Percentiles rank a stretch among this genome's conserved stretches.
These are phyloP conservation scores for Mrakia hoshinonis DNA, from an alignment of 768 basidiomycete genomes.

Conservation along the genomic window DNA sequence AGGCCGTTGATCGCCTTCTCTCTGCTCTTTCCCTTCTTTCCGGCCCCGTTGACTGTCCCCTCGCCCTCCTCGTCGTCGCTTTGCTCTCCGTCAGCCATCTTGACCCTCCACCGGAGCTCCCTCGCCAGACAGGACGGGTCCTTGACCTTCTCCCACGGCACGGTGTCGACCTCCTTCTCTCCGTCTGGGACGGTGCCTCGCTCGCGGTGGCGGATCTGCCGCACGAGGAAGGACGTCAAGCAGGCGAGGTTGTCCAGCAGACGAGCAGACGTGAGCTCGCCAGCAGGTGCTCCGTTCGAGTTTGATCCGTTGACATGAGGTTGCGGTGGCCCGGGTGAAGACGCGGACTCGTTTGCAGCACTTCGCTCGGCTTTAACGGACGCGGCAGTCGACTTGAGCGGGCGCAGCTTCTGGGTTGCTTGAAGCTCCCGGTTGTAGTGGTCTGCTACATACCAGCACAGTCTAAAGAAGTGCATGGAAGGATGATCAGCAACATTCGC, in stretches of 20 bases:
- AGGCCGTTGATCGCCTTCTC: neutral
- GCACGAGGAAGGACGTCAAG: conserved; percentile 69
- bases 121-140: conserved; percentile 71
- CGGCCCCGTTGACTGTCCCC: neutral
- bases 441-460: conserved; percentile 86
- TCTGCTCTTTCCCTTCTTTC: neutral
- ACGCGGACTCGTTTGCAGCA: neutral
- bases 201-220: conserved; percentile 56
- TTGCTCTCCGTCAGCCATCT: conserved; percentile 36
- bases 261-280: conserved; percentile 44
- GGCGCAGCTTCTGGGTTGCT: conserved; percentile 40
- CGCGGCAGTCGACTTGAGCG: conserved; percentile 31
- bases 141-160: conserved; percentile 70
- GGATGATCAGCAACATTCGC: neutral
- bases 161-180: conserved; percentile 69
- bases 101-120: conserved; percentile 76
- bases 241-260: conserved; percentile 62
- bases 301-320: neutral
- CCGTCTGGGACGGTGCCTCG: conserved; percentile 63
- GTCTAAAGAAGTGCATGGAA: conserved; percentile 44
- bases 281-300: neutral
- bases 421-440: conserved; percentile 67
- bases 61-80: conserved; percentile 33
- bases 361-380: conserved; percentile 14
- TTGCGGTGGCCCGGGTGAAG: neutral